phyloP scores from a whole-genome alignment of 208 protist genomes.

The Leishmania aethiopica region DNA sequence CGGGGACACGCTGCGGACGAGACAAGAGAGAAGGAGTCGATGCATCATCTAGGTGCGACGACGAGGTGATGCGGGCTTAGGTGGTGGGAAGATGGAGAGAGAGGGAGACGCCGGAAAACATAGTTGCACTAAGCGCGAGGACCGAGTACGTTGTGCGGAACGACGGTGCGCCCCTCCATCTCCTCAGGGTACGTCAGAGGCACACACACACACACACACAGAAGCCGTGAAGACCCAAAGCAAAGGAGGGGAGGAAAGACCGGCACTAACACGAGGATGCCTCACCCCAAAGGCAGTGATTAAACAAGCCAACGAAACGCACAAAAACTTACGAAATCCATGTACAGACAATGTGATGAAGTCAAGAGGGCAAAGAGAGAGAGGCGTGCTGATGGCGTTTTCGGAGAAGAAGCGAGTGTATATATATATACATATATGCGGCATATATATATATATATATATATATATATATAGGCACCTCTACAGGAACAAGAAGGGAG shows the following conservation, averaged over 20 bases:
- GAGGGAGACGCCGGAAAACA: too few relatives aligned
- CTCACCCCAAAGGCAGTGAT: constrained; percentile 4
- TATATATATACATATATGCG: too few relatives aligned
- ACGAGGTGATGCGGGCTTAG: neutral
- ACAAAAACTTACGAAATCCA: neutral
- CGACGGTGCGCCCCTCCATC: neutral
- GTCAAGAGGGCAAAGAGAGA: neutral
- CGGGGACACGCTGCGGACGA: neutral
- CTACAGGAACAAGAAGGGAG: neutral
- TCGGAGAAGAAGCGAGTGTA: neutral
- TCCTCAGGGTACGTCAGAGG: neutral
- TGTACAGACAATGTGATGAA: neutral
- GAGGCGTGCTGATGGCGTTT: neutral
- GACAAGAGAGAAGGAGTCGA: neutral
- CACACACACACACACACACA: too few relatives aligned
- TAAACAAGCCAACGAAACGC: neutral
- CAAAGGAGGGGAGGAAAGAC: neutral
- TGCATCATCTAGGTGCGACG: too few relatives aligned
- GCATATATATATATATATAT: too few relatives aligned
- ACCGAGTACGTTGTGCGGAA: neutral
- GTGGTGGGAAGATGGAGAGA: neutral
- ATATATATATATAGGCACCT: neutral
- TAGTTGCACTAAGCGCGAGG: neutral
- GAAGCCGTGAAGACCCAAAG: neutral
- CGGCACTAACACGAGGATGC: neutral